Evolutionary conservation across 169 alveolate species (phyloP).

Genomic region (Cryptosporidium sp.): DNA sequence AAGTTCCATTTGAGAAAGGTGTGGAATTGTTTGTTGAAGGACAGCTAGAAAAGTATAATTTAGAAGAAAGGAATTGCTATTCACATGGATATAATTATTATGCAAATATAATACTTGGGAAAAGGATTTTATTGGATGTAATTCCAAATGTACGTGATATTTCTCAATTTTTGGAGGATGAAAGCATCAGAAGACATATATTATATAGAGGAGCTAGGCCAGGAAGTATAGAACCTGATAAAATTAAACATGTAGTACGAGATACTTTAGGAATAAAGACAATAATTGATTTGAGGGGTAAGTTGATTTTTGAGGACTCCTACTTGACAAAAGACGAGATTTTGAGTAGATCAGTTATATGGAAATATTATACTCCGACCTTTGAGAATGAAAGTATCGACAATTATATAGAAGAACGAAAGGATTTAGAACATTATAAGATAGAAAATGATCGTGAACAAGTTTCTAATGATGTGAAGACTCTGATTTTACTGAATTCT

Average conservation of each 20-base stretch:
- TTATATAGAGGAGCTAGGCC: constrained; percentile 74
- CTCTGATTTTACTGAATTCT: constrained; percentile 3
- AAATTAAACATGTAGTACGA: constrained; percentile 27
- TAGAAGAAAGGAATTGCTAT: constrained; percentile 5
- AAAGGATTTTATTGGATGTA: constrained; percentile 36
- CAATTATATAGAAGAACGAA: constrained; percentile 5
- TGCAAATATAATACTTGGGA: constrained; percentile 50
- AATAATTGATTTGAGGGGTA: constrained; percentile 55
- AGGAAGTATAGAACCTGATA: constrained; percentile 75
- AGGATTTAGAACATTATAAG: not conserved
- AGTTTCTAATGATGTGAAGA: not conserved
- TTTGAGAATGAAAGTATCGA: constrained; percentile 42
- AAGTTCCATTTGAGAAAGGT: constrained; percentile 18
- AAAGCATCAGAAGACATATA: constrained; percentile 9
- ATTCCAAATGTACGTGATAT: constrained; percentile 66
- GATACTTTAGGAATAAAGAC: constrained; percentile 58
- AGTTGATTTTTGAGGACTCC: constrained; percentile 31
- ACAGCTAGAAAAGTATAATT: constrained; percentile 22
- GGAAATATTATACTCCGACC: constrained; percentile 61
- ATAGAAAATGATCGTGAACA: not conserved
- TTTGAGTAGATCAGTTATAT: constrained; percentile 51
- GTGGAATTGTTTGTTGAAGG: constrained; percentile 29
- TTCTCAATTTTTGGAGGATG: constrained; percentile 16
- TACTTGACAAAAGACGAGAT: constrained; percentile 47
- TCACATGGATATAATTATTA: constrained; percentile 39